Conservation (phyloP, 2,329 filamentous ascomycete species). For the Fusarium cicatricum region DNA sequence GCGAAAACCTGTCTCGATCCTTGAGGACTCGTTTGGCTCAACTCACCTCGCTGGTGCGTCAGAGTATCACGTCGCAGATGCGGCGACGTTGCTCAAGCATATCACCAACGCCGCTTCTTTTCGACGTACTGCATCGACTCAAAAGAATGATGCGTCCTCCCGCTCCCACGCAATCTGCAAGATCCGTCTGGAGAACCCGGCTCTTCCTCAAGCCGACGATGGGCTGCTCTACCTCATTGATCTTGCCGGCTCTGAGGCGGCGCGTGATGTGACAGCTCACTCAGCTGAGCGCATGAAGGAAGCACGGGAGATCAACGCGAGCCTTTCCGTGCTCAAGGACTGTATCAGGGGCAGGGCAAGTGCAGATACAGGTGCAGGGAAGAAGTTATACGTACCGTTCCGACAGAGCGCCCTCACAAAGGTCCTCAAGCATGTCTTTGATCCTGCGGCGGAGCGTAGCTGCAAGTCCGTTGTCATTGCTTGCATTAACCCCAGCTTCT, state of each 20-base stretch:
- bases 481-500: constrained; percentile 57
- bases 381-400: constrained; percentile 54
- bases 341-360: constrained; percentile 58
- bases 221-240: constrained; percentile 58
- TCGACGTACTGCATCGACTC: constrained; percentile 52
- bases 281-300: too few relatives aligned
- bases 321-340: constrained; percentile 60
- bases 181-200: constrained; percentile 51
- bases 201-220: constrained; percentile 44
- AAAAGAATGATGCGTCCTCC: constrained; percentile 57
- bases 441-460: constrained; percentile 48
- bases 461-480: constrained; percentile 57
- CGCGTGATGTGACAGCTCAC: constrained; percentile 53
- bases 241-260: constrained; percentile 58
- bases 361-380: constrained; percentile 43
- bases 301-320: too few relatives aligned
- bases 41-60: too few relatives aligned
- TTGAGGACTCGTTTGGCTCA: constrained; percentile 56
- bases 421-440: constrained; percentile 59
- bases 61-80: too few relatives aligned
- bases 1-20: constrained; percentile 52
- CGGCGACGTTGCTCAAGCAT: constrained; percentile 46
- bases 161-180: constrained; percentile 59
- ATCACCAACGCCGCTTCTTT: too few relatives aligned
- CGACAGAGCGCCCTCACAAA: constrained; percentile 57